Percentiles rank a stretch among this genome's conserved stretches.
Evolutionary conservation across 192 early-diverging fungal species (phyloP).

Genomic region (Coemansia sp.): DNA sequence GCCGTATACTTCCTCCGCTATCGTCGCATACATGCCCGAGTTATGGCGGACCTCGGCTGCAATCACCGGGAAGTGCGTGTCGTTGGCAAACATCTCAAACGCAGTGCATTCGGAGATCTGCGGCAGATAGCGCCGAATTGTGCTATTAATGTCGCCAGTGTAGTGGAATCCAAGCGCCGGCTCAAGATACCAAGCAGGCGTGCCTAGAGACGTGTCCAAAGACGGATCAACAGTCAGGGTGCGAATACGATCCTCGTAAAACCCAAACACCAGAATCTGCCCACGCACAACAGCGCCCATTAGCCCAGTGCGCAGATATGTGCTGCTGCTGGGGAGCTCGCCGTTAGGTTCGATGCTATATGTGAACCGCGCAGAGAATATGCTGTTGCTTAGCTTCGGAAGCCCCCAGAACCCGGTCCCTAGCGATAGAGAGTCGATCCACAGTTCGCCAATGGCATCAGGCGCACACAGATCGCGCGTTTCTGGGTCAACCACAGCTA

Average conservation of each 20-base stretch:
- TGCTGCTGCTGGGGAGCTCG: slow-evolving; percentile 52
- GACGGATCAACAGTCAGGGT: slow-evolving; percentile 43
- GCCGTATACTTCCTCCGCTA: slow-evolving; percentile 60
- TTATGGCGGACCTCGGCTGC: slow-evolving; percentile 63
- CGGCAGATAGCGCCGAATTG: slow-evolving; percentile 31
- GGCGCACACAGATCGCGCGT: slow-evolving; percentile 71
- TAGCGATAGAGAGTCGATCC: slow-evolving; percentile 74
- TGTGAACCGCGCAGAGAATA: slow-evolving; percentile 65
- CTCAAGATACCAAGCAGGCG: slow-evolving; percentile 26
- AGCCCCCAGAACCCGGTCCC: slow-evolving; percentile 77
- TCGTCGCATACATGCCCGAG: slow-evolving; percentile 50
- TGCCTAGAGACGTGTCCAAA: background rate
- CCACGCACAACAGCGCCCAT: slow-evolving; percentile 70
- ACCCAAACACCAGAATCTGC: slow-evolving; percentile 71
- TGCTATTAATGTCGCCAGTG: slow-evolving; percentile 37
- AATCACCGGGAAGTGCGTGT: slow-evolving; percentile 74
- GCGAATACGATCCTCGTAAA: slow-evolving; percentile 75
- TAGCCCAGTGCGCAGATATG: slow-evolving; percentile 76
- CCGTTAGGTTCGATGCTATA: slow-evolving; percentile 10
- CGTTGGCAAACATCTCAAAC: slow-evolving; percentile 68
- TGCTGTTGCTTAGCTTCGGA: slow-evolving; percentile 69
- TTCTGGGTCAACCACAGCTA: slow-evolving; percentile 82
- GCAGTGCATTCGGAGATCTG: slow-evolving; percentile 53
- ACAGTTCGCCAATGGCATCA: slow-evolving; percentile 82
- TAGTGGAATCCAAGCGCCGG: slow-evolving; percentile 50